Conservation (phyloP, 2,329 filamentous ascomycete genomes). For the Periconia digitata region DNA sequence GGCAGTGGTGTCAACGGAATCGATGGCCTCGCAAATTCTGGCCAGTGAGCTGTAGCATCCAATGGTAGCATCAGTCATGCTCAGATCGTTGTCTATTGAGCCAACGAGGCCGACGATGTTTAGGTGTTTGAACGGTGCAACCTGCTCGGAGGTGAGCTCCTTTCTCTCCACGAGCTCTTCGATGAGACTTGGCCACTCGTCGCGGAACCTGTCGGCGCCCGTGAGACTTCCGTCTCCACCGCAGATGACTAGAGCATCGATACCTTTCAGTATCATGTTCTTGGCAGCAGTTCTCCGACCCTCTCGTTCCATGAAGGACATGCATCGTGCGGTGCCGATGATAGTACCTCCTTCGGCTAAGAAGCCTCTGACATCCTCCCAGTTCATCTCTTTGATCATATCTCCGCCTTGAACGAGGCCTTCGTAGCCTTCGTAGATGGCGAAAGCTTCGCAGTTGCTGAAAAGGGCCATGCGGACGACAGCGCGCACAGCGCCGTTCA, state of each 20-base stretch:
- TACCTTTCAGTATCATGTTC: conserved; percentile 90
- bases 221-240: conserved; percentile 90
- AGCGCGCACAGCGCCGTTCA: conserved; percentile 88
- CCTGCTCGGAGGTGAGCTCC: conserved; percentile 70
- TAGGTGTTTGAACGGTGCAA: conserved; percentile 77
- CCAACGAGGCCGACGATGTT: conserved; percentile 97
- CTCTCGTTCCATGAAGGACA: conserved; percentile 84
- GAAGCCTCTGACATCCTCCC: conserved; percentile 94
- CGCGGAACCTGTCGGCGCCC: conserved; percentile 88
- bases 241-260: conserved; percentile 94
- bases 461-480: conserved; percentile 91
- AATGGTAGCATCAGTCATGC: conserved; percentile 94
- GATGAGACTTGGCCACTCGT: conserved; percentile 87
- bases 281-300: conserved; percentile 85
- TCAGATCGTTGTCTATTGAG: conserved; percentile 98
- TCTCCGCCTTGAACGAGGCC: conserved; percentile 87
- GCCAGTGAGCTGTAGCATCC: conserved; percentile 93
- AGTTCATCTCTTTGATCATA: conserved; percentile 83
- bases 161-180: conserved; percentile 77
- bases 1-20: conserved; percentile 95
- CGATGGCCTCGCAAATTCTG: conserved; percentile 92
- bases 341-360: conserved; percentile 91
- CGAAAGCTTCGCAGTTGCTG: conserved; percentile 57
- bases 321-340: conserved; percentile 92
- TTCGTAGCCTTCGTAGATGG: conserved; percentile 87